Conservation (phyloP, 2,329 filamentous ascomycete genomes). For the Sarocladium strictum region DNA sequence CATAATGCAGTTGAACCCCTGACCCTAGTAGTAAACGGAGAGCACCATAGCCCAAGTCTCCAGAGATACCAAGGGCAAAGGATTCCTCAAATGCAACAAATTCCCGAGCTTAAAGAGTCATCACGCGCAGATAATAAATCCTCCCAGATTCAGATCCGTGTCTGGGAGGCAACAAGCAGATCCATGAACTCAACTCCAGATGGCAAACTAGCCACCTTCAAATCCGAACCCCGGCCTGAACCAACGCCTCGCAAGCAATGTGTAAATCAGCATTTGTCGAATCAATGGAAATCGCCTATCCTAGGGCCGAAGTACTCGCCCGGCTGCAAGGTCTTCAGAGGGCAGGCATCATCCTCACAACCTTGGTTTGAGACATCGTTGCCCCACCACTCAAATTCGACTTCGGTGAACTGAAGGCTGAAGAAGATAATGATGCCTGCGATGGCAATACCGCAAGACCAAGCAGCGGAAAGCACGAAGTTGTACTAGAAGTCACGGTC, state of each 20-base stretch:
- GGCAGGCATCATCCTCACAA: constrained; percentile 36
- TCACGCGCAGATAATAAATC: background rate
- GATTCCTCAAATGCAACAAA: background rate
- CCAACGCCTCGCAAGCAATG: constrained; percentile 1
- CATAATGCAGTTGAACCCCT: too few species aligned
- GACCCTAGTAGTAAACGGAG: too few species aligned
- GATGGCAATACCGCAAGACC: constrained; percentile 44
- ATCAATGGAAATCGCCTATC: constrained; percentile 28
- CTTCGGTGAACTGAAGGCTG: constrained; percentile 37
- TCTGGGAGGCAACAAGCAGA: background rate
- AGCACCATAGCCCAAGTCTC: too few species aligned
- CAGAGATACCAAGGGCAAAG: background rate
- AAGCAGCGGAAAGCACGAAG: constrained; percentile 46
- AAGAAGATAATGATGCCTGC: constrained; percentile 49
- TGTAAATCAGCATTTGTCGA: background rate
- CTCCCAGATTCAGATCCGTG: background rate
- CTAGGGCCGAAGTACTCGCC: constrained; percentile 35
- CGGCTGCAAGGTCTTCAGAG: constrained; percentile 24
- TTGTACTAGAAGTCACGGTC: constrained; percentile 36
- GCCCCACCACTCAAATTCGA: constrained; percentile 43
- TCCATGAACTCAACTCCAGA: background rate
- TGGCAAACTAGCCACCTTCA: background rate
- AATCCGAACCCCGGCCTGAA: background rate
- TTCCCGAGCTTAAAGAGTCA: background rate
- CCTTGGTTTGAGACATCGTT: constrained; percentile 35